These are phyloP conservation scores for Discostella stelligeroides DNA, from an alignment of 108 stramenopile species.

Conservation along the genomic window DNA sequence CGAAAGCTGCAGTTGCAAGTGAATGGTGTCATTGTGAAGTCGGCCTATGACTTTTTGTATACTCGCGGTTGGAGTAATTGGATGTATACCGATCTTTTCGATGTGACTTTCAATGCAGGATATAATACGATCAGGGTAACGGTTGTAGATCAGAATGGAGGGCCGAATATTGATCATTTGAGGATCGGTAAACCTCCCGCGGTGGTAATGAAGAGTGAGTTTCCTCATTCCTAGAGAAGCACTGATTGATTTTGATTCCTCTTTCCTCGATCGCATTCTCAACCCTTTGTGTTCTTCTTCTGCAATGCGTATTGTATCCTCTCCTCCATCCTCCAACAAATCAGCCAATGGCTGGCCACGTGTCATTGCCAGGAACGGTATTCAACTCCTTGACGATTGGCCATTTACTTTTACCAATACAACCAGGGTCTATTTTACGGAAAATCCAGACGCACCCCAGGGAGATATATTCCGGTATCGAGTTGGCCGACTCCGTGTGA, in stretches of 20 bases:
- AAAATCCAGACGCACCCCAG: slow-evolving; percentile 20
- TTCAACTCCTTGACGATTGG: slow-evolving; percentile 27
- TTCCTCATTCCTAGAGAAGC: no score
- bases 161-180: slow-evolving; percentile 52
- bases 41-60: slow-evolving; percentile 26
- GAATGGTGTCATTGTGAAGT: slow-evolving; percentile 18
- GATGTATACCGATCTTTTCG: slow-evolving; percentile 40
- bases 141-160: slow-evolving; percentile 26
- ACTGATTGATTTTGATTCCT: not conserved
- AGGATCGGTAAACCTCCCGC: slow-evolving; percentile 48
- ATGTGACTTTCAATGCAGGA: slow-evolving; percentile 29
- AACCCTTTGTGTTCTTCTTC: not conserved
- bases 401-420: slow-evolving; percentile 13
- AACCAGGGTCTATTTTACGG: slow-evolving; percentile 10
- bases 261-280: not conserved
- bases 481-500: slow-evolving; percentile 26
- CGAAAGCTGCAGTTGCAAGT: slow-evolving; percentile 18
- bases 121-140: slow-evolving; percentile 38
- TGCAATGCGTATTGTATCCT: no score
- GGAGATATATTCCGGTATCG: slow-evolving; percentile 37
- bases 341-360: slow-evolving; percentile 37
- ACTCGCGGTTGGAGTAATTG: slow-evolving; percentile 31
- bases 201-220: slow-evolving; percentile 33
- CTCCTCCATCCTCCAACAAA: no score
- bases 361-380: slow-evolving; percentile 34